Evolutionary conservation across 2,329 filamentous ascomycete species (phyloP).

Genomic region (Pleurostoma richardsiae): DNA sequence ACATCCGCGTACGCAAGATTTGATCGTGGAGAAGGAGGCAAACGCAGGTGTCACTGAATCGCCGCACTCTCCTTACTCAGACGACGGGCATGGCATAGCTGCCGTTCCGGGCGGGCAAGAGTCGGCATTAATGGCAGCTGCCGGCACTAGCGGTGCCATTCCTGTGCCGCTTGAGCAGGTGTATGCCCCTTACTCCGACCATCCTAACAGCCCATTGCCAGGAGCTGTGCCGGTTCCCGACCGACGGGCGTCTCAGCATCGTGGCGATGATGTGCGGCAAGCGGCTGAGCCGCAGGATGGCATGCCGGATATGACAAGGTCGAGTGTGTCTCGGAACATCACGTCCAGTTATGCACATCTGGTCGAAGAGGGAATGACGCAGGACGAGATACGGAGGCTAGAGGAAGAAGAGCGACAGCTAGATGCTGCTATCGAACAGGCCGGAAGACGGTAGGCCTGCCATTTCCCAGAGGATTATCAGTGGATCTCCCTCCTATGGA

Average conservation of each 20-base stretch:
- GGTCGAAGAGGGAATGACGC: constrained; percentile 57
- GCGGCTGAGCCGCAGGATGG: constrained; percentile 1
- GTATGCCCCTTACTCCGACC: constrained; percentile 27
- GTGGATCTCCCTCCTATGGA: too few relatives aligned
- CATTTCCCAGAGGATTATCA: too few relatives aligned
- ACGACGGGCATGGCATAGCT: constrained; percentile 22
- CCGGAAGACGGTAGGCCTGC: constrained; percentile 14
- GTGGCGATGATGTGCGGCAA: constrained; percentile 3
- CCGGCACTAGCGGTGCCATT: neutral
- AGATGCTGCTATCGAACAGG: constrained; percentile 50
- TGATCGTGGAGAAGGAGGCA: constrained; percentile 42
- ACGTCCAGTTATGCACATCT: constrained; percentile 41
- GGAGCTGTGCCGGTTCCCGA: constrained; percentile 1
- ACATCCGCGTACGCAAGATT: constrained; percentile 23
- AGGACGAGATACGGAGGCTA: constrained; percentile 47
- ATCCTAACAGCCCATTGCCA: constrained; percentile 8
- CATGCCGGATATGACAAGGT: constrained; percentile 8
- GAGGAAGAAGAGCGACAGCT: constrained; percentile 55
- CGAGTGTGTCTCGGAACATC: constrained; percentile 21
- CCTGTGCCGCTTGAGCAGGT: constrained; percentile 10
- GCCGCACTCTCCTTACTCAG: constrained; percentile 37
- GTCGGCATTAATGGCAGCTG: neutral
- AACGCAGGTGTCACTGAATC: constrained; percentile 28
- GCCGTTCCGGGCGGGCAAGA: neutral
- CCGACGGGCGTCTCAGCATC: constrained; percentile 9